A percentile compares a stretch with the other conserved stretches of the same genome.
Conservation (phyloP, 1,284 basidiomycete species). For the Apiotrichum domesticum region DNA sequence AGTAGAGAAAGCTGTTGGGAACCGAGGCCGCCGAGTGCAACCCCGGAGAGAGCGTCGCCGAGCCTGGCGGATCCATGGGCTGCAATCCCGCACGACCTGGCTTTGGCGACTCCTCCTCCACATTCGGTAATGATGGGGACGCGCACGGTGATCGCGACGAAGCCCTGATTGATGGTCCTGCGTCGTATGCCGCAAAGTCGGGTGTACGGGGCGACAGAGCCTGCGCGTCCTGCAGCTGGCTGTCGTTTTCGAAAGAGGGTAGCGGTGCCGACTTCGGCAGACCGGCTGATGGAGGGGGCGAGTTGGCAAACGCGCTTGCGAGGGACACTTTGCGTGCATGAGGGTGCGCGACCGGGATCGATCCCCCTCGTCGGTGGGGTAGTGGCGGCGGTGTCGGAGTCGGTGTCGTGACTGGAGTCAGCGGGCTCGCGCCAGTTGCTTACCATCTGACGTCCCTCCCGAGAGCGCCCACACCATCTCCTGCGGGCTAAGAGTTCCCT, state of each 20-base stretch:
- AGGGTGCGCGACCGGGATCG: slow-evolving; percentile 37
- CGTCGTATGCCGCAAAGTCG: background rate
- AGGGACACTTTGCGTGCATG: slow-evolving; percentile 43
- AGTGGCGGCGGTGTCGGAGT: slow-evolving; percentile 26
- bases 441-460: slow-evolving; percentile 11
- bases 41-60: background rate
- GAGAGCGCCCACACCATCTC: slow-evolving; percentile 41
- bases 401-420: background rate
- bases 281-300: slow-evolving; percentile 1
- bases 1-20: background rate
- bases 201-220: background rate
- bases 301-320: slow-evolving; percentile 9
- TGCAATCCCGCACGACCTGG: too few species aligned
- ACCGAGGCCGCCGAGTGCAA: background rate
- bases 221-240: slow-evolving; percentile 2
- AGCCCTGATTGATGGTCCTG: background rate
- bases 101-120: slow-evolving; percentile 9
- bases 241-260: background rate
- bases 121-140: slow-evolving; percentile 12
- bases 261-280: background rate
- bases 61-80: background rate
- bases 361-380: slow-evolving; percentile 22
- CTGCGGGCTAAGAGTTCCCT: slow-evolving; percentile 37
- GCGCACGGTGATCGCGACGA: slow-evolving; percentile 6
- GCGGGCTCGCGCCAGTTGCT: too few species aligned